Evolutionary conservation across 2,329 filamentous ascomycete genomes (phyloP).

Genomic region (Drechslerella stenobrocha): DNA sequence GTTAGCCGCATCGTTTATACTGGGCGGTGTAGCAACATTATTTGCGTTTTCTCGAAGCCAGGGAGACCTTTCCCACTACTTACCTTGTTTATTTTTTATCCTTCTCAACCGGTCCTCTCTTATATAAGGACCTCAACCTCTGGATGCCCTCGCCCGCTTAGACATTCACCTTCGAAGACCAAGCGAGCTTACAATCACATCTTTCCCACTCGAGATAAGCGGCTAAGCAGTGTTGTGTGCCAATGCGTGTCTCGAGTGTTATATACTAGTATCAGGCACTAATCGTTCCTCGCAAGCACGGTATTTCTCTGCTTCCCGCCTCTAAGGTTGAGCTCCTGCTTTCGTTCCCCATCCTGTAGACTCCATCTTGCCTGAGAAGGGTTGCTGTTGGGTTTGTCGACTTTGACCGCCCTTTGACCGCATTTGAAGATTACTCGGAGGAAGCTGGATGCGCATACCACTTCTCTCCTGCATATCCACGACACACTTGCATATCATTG

Average conservation of each 20-base stretch:
- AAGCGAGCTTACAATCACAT: background rate
- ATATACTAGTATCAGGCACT: slow-evolving; percentile 2
- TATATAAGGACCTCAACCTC: background rate
- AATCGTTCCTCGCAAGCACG: slow-evolving; percentile 4
- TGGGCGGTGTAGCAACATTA: slow-evolving; percentile 40
- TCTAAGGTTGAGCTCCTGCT: slow-evolving; percentile 1
- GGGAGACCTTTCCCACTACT: slow-evolving; percentile 10
- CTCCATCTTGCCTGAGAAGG: slow-evolving; percentile 3
- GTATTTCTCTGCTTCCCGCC: background rate
- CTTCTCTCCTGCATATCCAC: slow-evolving; percentile 48
- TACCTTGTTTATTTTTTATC: slow-evolving; percentile 6
- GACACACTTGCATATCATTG: slow-evolving; percentile 42
- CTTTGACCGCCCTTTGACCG: slow-evolving; percentile 33
- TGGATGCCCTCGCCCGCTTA: background rate
- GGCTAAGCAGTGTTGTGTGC: background rate
- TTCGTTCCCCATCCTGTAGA: background rate
- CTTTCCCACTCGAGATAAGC: background rate
- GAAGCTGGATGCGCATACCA: slow-evolving; percentile 46
- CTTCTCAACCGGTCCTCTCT: background rate
- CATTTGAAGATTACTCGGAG: slow-evolving; percentile 46
- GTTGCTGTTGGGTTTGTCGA: slow-evolving; percentile 20
- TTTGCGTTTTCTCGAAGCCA: slow-evolving; percentile 27
- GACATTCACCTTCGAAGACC: background rate
- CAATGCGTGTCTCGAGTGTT: background rate
- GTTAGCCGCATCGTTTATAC: slow-evolving; percentile 25